Percentiles rank a stretch among this genome's conserved stretches.
phyloP scores from a whole-genome alignment of 305 asterid species.

The Ilex paraguariensis region DNA sequence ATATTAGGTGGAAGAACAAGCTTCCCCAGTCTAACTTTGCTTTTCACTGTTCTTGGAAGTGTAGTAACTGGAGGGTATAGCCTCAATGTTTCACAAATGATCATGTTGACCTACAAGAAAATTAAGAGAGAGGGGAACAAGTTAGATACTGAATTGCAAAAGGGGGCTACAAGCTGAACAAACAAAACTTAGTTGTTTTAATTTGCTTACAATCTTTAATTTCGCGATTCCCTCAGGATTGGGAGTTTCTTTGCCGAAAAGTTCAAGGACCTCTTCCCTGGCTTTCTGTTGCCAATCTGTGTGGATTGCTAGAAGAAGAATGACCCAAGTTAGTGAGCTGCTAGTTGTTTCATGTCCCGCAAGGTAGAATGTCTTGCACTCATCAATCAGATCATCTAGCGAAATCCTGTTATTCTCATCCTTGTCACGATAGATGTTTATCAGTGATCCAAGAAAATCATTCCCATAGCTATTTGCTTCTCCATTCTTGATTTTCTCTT shows the following conservation, averaged over 20 bases:
- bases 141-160: constrained; percentile 20
- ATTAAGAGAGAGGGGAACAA: constrained; percentile 2
- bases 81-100: background rate
- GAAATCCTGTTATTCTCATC: constrained; percentile 20
- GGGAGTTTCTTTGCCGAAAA: constrained; percentile 27
- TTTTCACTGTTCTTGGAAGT: background rate
- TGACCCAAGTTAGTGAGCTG: constrained; percentile 28
- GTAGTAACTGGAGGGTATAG: background rate
- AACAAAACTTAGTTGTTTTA: background rate
- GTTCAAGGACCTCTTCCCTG: constrained; percentile 25
- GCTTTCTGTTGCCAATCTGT: constrained; percentile 46
- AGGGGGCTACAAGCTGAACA: background rate
- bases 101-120: background rate
- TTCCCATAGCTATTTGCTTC: constrained; percentile 1
- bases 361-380: constrained; percentile 33
- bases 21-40: constrained; percentile 26
- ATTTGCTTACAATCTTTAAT: constrained; percentile 21
- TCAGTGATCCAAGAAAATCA: constrained; percentile 26
- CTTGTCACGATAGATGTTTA: constrained; percentile 17
- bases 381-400: constrained; percentile 26
- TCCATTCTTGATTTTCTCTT: constrained; percentile 7
- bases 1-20: constrained; percentile 35
- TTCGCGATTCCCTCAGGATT: constrained; percentile 22
- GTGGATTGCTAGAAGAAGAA: constrained; percentile 16
- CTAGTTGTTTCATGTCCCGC: constrained; percentile 42